Base-by-base conservation (phyloP, 257 asterid species). In the Salvia hispanica region DNA sequence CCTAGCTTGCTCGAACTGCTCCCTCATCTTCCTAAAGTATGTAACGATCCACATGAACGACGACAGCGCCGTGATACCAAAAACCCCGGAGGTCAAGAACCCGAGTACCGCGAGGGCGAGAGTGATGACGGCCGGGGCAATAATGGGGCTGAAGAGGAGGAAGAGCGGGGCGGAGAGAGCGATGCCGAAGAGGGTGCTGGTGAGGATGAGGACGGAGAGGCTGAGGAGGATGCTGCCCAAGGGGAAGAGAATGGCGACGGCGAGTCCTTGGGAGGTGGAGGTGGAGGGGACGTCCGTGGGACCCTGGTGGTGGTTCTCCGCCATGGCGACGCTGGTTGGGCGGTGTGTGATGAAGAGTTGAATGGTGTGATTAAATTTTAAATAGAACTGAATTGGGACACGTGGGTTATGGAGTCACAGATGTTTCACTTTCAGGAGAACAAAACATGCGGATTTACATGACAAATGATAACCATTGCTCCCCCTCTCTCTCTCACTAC, bases 41-140 rank as follows among this genome's bases (percentile, higher is more conserved):
- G 80, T 88, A 7, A 84, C 52, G 12, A 86, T 67, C 95, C 97
- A 90, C 0, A 85, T 53, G 1, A 90, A 31, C 0, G 94, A 86
- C 2, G 97, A 84, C 6, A 90, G 85, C 4, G 95, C 95, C 3
- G 90, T 90, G 53, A 90, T 74, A 34, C 95, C 97, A 14, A 90
- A 85, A 0, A 81, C 94, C 0, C 91, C 95, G 0, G 96, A 82
- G 1, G 88, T 82, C 64, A 91, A 8, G 82, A 91, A 74, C 0
- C 95, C 96, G 6, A 65, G 8, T 7, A 91, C 87, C 2, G 91
- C 80, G 3, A 85, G 50, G 4, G 75, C 84, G 2, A 80, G 15
- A 33, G 84, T 42, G 25, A 91, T 68, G 16, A 69, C 73, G 3
- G 93, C 97, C 4, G 97, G 97, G 73, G 82, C 80, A 28, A 90